These are phyloP conservation scores for Vitis hybrid DNA, from an alignment of 177 flowering plant genomes.

Conservation along the genomic window DNA sequence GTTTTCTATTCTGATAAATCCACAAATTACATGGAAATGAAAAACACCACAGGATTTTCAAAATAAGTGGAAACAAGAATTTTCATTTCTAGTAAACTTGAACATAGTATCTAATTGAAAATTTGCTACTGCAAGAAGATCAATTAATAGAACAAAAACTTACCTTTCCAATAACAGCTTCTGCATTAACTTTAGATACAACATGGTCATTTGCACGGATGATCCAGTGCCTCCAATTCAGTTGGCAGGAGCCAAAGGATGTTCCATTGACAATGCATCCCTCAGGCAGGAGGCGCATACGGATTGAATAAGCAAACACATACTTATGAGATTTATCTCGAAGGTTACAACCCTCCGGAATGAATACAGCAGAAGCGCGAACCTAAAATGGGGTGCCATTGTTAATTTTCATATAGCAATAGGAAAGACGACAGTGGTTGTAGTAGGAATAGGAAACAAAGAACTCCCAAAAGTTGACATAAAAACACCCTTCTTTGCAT, in stretches of 20 bases:
- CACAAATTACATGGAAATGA: no score
- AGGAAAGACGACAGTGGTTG: background rate
- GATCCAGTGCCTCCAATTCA: constrained; percentile 76
- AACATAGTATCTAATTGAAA: background rate
- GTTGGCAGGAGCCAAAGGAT: constrained; percentile 67
- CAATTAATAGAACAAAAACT: background rate
- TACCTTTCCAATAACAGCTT: constrained; percentile 93
- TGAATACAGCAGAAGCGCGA: constrained; percentile 84
- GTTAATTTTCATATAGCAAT: constrained; percentile 6
- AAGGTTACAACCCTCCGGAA: constrained; percentile 70
- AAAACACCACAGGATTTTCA: no score
- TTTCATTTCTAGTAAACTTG: background rate
- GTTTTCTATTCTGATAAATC: no score
- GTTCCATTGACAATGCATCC: constrained; percentile 62
- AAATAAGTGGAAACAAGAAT: background rate
- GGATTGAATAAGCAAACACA: constrained; percentile 74
- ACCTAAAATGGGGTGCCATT: constrained; percentile 42
- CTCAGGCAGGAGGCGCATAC: constrained; percentile 71
- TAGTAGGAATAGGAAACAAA: background rate
- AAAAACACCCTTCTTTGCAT: background rate
- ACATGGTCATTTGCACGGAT: constrained; percentile 60
- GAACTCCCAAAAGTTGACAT: no score
- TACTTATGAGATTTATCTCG: constrained; percentile 36
- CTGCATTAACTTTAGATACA: constrained; percentile 51
- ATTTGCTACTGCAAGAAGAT: background rate